phyloP scores from a whole-genome alignment of 2,329 filamentous ascomycete genomes.

The Alternaria ethzedia region DNA sequence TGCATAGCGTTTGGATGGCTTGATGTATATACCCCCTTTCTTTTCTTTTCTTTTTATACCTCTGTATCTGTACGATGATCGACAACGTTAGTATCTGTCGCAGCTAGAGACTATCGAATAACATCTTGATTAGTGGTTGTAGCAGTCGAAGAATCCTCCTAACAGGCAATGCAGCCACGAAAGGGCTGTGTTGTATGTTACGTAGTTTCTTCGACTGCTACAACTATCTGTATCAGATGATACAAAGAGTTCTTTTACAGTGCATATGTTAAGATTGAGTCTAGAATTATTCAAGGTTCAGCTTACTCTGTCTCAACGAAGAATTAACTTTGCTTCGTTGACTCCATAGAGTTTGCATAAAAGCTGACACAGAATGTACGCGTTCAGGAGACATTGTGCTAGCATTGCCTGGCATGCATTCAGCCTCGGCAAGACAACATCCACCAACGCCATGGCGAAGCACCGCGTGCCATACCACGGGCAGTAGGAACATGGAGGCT shows the following conservation, averaged over 20 bases:
- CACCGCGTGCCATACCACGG: background rate
- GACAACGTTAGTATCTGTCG: background rate
- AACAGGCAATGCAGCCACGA: background rate
- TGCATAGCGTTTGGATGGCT: constrained; percentile 36
- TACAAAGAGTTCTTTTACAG: background rate
- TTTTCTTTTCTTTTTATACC: constrained; percentile 11
- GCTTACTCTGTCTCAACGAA: background rate
- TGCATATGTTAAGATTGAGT: background rate
- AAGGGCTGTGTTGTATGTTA: background rate
- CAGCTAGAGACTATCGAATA: background rate
- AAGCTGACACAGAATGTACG: background rate
- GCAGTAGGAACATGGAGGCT: constrained; percentile 2
- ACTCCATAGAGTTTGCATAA: background rate
- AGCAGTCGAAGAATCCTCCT: background rate
- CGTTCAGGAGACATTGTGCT: background rate
- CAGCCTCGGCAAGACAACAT: constrained; percentile 7
- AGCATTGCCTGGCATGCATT: background rate
- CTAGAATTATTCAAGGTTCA: background rate
- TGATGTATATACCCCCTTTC: constrained; percentile 28
- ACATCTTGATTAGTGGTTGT: background rate
- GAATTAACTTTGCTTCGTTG: background rate
- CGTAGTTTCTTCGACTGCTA: background rate
- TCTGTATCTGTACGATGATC: constrained; percentile 18
- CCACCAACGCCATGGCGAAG: background rate
- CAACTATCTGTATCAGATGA: background rate